phyloP scores from a whole-genome alignment of 148 eudicot species.

The Dianthus caryophyllus region DNA sequence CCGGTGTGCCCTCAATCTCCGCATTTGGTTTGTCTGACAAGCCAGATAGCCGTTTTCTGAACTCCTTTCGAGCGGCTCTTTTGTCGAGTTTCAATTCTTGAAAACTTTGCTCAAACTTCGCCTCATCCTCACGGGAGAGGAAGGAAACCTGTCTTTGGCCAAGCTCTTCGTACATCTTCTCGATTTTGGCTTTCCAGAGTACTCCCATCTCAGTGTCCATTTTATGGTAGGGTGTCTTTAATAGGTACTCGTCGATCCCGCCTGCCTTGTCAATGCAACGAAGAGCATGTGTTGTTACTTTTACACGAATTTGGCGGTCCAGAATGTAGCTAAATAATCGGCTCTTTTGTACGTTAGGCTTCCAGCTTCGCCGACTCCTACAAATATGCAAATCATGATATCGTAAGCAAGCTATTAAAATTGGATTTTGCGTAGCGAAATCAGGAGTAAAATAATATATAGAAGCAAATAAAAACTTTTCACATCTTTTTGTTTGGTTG shows the following conservation, averaged over 20 bases:
- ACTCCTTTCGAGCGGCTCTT: slow-evolving; percentile 51
- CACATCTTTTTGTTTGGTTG: not conserved
- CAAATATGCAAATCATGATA: slow-evolving; percentile 2
- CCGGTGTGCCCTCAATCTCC: slow-evolving; percentile 22
- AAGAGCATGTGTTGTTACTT: slow-evolving; percentile 87
- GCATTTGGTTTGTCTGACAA: slow-evolving; percentile 28
- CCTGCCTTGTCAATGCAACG: slow-evolving; percentile 98
- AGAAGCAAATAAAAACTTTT: not conserved
- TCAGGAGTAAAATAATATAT: not conserved
- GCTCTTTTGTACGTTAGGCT: slow-evolving; percentile 87
- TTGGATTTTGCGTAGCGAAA: not conserved
- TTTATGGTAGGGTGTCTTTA: slow-evolving; percentile 88
- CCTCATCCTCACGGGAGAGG: slow-evolving; percentile 80
- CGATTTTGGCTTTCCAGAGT: slow-evolving; percentile 84
- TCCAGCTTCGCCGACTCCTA: slow-evolving; percentile 84
- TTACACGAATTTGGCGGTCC: slow-evolving; percentile 81
- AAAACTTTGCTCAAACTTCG: slow-evolving; percentile 67
- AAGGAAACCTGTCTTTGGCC: slow-evolving; percentile 72
- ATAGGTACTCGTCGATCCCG: slow-evolving; percentile 90
- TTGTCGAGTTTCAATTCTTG: slow-evolving; percentile 48
- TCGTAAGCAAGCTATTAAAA: not conserved
- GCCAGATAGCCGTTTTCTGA: slow-evolving; percentile 53
- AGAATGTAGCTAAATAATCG: slow-evolving; percentile 80
- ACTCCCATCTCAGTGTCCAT: slow-evolving; percentile 96
- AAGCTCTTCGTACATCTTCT: slow-evolving; percentile 82